Percentiles rank a stretch among this genome's conserved stretches.
Evolutionary conservation across 768 basidiomycete genomes (phyloP).

Genomic region (Hysterangium stoloniferum): DNA sequence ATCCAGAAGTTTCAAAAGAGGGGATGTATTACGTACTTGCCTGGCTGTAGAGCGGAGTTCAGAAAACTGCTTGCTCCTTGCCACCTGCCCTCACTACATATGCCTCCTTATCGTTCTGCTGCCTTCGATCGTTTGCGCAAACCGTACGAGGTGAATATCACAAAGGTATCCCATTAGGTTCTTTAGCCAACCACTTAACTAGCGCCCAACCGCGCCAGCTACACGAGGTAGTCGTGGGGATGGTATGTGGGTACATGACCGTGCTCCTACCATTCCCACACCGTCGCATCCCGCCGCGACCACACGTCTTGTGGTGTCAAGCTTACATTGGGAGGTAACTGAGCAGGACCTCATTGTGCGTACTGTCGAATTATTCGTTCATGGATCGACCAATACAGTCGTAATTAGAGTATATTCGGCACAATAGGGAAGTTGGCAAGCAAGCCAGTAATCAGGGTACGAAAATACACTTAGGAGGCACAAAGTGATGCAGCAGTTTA

Average conservation of each 20-base stretch:
- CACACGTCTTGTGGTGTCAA: slow-evolving; percentile 69
- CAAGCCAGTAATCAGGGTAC: slow-evolving; percentile 94
- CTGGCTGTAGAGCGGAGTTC: not conserved
- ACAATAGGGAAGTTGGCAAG: slow-evolving; percentile 87
- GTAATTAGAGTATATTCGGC: slow-evolving; percentile 73
- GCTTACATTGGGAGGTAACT: slow-evolving; percentile 88
- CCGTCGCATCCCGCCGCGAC: slow-evolving; percentile 27
- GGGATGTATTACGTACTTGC: not conserved
- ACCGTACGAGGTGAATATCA: slow-evolving; percentile 6
- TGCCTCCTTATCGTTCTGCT: slow-evolving; percentile 10
- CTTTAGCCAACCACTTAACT: slow-evolving; percentile 8
- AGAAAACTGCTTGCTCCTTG: not conserved
- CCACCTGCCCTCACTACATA: not conserved
- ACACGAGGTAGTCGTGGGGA: too few relatives aligned
- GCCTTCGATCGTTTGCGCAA: slow-evolving; percentile 7
- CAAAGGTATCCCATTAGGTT: not conserved
- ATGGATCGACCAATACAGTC: not conserved
- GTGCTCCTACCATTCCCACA: slow-evolving; percentile 38
- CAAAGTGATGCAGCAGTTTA: slow-evolving; percentile 11
- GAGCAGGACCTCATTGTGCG: slow-evolving; percentile 82
- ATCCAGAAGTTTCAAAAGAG: too few relatives aligned
- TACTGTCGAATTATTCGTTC: slow-evolving; percentile 14
- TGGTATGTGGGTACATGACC: slow-evolving; percentile 73
- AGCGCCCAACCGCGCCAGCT: slow-evolving; percentile 52
- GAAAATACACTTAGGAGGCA: slow-evolving; percentile 28